Evolutionary conservation across 2,329 filamentous ascomycete genomes (phyloP), one percentile per base, ranked within the genome.

Genomic region (Neofusicoccum cordaticola): DNA sequence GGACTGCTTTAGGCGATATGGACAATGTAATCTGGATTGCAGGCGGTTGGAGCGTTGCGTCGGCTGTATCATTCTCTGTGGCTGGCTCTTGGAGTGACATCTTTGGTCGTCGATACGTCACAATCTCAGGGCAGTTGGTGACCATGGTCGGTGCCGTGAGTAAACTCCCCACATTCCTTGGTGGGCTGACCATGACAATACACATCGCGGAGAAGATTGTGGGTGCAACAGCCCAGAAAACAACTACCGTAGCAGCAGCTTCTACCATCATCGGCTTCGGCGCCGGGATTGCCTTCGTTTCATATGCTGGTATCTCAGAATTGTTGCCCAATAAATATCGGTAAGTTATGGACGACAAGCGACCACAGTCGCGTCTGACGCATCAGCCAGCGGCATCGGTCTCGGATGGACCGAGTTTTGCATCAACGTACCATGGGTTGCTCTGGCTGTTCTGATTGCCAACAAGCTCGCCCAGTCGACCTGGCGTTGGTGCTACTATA

Each of bases 371-470:
- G 27, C 6, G 7, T 31, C 37, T 45, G 17, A 58, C 37, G 27
- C 5, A 31, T 13, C 11, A 12, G 4, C 17, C 13, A 58, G 53
- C 74, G 79, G 9, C 71, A 66, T 70, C 4, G 69, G 66, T 11
- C 67, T 70, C 2, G 69, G 67, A 1, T 70, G 69, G 69, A 69
- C 68, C 6, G 69, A 70, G 34, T 64, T 70, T 44, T 68, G 68
- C 42, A 66, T 70, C 37, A 58, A 58, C 15, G 17, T 58, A 11
- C 53, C 53, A 9, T 58, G 53, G 61, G 76, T 77, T 39, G 72
- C 75, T 37, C 78, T 79, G 62, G 82, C 80, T 0, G 79, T 79
- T 22, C 69, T 81, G 42, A 79, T 84, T 60, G 80, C 80, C 1
- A 82, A 81, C 1, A 68, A 66, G 5, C 15, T 58, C 2, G 39